Base-by-base conservation (phyloP, 2,329 filamentous ascomycete species). In the Penicillium sp. region DNA sequence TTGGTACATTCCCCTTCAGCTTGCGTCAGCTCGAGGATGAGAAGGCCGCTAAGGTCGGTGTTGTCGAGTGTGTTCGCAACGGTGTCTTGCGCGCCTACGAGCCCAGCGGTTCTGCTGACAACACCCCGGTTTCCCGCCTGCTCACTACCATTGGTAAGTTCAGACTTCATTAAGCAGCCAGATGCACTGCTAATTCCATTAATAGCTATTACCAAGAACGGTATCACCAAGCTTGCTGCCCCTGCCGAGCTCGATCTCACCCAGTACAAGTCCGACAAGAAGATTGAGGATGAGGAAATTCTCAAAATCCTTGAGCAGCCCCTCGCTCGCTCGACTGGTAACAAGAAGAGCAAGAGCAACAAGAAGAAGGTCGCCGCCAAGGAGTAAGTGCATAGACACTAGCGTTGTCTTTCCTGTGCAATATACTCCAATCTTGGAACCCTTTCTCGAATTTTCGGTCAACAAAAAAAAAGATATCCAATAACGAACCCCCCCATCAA, bases 1-100 rank as follows among this genome's bases (percentile, higher is more conserved):
- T 97, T 70, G 92, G 93, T 61, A 90, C 85, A 58, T 99, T 99
- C 83, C 94, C 94, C 65, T 99, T 99, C 85, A 95, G 90, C 77
- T 82, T 97, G 79, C 85, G 94, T 70, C 94, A 99, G 79, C 84
- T 99, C 58, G 93, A 96, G 59, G 93, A 97, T 68, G 94, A 99
- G 83, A 88, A 93, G 70, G 86, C 92, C 61, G 94, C 90, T 54
- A 89, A 97, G 88, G 88, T 94, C 77, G 94, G 94, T 69, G 88
- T 97, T 53, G 88, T 97, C 53, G 94, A 99, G 79, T 96, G 93
- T 75, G 93, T 97, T 51, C 89, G 94, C 67, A 86, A 87, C 67
- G 91, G 91, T 69, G 90, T 97, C 52, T 85, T 99, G 75, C 87
- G 94, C 65, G 90, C 95, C 77, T 99, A 99, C 74, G 94, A 99